Base-by-base conservation (phyloP, 2,329 filamentous ascomycete genomes). In the Aspergillus versicolor region DNA sequence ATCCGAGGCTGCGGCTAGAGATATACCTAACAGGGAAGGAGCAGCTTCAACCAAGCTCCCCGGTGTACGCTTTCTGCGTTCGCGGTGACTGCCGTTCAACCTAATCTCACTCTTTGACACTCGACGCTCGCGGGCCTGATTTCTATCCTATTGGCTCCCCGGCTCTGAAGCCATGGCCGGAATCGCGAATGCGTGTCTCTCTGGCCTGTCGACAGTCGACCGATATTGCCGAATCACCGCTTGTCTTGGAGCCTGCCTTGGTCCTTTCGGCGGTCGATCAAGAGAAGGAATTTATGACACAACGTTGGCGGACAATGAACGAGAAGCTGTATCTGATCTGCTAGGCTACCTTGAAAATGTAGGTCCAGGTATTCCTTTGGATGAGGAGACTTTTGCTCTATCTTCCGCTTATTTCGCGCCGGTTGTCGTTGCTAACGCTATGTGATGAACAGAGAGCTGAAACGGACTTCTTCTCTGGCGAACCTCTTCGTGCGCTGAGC, bases 341-440 rank as follows among this genome's bases (percentile, higher is more conserved):
- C 82, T 99, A 17, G 90, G 93, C 73, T 97, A 96, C 75, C 87
- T 99, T 64, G 94, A 99, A 79, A 97, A 97, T 73, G 94, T 97
- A 81, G 63, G 85, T 79, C n/a, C 11, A 11, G 17, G 19, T 24
- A 5, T 43, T 32, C 19, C 21, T 5, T 22, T 27, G 19, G 4
- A n/a, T 27, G 15, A 45, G n/a, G 27, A 32, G 54, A 52, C 44
- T 47, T 53, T 54, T 49, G 47, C 22, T 27, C n/a, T 32, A 32
- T 40, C 15, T n/a, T 22, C 21, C 32, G 32, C 22, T 9, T 46
- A 17, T 34, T 12, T 50, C 27, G 11, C 21, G 45, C 50, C 52
- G 15, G 17, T 11, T 41, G n/a, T 52, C 42, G 52, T 67, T 44
- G 34, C 65, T 70, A 57, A 72, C 55, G n/a, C 11, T 22, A 15